Percentiles rank a stretch among this genome's conserved stretches.
Conservation (phyloP, 2,329 filamentous ascomycete species). For the Phaeosphaeria sp. region DNA sequence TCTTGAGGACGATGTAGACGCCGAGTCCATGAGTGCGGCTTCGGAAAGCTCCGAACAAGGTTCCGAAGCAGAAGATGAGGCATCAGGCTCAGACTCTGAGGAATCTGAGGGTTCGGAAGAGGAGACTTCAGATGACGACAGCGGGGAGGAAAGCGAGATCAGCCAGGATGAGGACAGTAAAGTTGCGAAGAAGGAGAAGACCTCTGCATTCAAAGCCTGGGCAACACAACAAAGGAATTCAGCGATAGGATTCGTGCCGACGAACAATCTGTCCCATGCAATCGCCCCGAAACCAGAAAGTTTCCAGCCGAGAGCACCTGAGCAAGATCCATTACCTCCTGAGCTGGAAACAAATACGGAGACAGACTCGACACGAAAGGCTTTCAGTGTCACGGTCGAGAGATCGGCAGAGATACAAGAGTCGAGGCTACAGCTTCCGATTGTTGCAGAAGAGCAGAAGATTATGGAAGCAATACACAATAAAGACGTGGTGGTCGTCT, state of each 20-base stretch:
- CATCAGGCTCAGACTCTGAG: constrained; percentile 30
- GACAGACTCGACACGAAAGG: constrained; percentile 69
- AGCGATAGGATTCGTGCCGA: constrained; percentile 72
- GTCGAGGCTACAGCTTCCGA: constrained; percentile 78
- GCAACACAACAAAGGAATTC: constrained; percentile 85
- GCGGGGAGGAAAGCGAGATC: constrained; percentile 41
- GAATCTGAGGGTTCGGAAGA: constrained; percentile 30
- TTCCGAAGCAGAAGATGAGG: constrained; percentile 14
- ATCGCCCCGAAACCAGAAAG: constrained; percentile 60
- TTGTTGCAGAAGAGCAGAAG: constrained; percentile 93
- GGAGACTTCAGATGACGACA: constrained; percentile 42
- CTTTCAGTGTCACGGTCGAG: constrained; percentile 74
- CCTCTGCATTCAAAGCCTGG: constrained; percentile 91
- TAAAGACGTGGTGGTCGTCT: constrained; percentile 87
- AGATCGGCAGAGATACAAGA: constrained; percentile 77
- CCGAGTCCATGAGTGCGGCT: constrained; percentile 8
- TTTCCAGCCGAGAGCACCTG: constrained; percentile 71
- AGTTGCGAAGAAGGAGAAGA: constrained; percentile 51
- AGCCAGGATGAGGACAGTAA: constrained; percentile 47
- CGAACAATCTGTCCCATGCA: constrained; percentile 44
- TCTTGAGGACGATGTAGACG: constrained; percentile 31
- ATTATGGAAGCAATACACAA: constrained; percentile 98
- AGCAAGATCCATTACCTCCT: constrained; percentile 73
- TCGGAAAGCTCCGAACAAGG: constrained; percentile 11
- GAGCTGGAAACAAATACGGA: constrained; percentile 67